Evolutionary conservation across 2,329 filamentous ascomycete species (phyloP), one percentile per base, ranked within the genome.

Genomic region (Acephala macrosclerotiorum): DNA sequence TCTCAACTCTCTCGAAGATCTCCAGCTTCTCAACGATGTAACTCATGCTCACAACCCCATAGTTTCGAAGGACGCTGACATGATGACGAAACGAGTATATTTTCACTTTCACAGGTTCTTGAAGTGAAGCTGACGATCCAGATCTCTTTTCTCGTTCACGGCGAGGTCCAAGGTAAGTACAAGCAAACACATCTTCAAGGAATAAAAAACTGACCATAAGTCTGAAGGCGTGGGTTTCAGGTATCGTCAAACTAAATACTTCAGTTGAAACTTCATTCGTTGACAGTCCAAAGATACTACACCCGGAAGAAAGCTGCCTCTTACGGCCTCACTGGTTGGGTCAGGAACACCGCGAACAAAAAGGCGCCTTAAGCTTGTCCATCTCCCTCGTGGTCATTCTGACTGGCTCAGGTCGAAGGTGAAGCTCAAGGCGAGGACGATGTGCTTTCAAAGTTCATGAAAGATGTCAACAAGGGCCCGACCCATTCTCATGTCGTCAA

Each of bases 361-460:
- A 88, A 87, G 79, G 87, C 84, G 70, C 49, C 71, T 59, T 29
- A 36, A 38, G 36, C 9, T 33, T 14, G 58, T 5, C 4, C 5
- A 38, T 5, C 22, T 18, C 20, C 9, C 9, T 51, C 16, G 4
- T 56, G 51, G n/a, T 26, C 3, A 38, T 56, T 35, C 35, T 56
- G 53, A 56, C 53, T 6, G n/a, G 1, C 7, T 9, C 55, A 97
- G 93, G 94, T 98, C 56, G 88, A 93, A 75, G 95, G 95, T 29
- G 94, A 97, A 80, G 94, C 90, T 5, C 95, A 98, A 77, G 94
- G 93, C 35, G 83, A 86, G 1, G 83, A 89, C 1, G 84, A 87
- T 0, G 79, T 84, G 2, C 77, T 98, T 29, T 79, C 88, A 60
- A 85, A 88, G 63, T 91, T 97, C 70, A 80, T 97, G 40, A 87